Evolutionary conservation across 768 basidiomycete genomes (phyloP).

Genomic region (Termitomyces sp.): DNA sequence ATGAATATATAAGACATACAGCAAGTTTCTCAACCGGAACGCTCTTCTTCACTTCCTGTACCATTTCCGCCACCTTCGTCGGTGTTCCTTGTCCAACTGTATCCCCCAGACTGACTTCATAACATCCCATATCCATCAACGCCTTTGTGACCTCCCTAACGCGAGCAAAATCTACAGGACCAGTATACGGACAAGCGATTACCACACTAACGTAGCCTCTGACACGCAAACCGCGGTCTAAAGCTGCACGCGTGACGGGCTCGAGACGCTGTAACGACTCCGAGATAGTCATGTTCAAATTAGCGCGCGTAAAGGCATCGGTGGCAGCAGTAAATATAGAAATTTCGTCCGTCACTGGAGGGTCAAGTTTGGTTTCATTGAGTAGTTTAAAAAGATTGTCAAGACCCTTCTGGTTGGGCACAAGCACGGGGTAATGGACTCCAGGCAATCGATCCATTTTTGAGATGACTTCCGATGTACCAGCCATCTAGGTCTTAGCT

Average conservation of each 20-base stretch:
- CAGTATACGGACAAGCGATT: slow-evolving; percentile 84
- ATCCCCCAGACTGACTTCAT: slow-evolving; percentile 89
- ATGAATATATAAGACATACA: slow-evolving; percentile 29
- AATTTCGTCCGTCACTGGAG: slow-evolving; percentile 72
- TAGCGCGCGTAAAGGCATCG: slow-evolving; percentile 80
- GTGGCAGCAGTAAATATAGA: slow-evolving; percentile 88
- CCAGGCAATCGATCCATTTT: slow-evolving; percentile 45
- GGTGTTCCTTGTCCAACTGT: slow-evolving; percentile 88
- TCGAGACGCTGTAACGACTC: slow-evolving; percentile 65
- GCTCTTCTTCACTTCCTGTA: slow-evolving; percentile 62
- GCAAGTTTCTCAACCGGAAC: slow-evolving; percentile 69
- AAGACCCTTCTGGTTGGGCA: slow-evolving; percentile 78
- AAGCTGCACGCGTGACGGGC: slow-evolving; percentile 57
- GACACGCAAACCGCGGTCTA: slow-evolving; percentile 59
- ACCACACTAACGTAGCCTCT: slow-evolving; percentile 85
- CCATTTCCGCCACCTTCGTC: slow-evolving; percentile 54
- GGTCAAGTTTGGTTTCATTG: slow-evolving; percentile 25
- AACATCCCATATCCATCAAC: slow-evolving; percentile 87
- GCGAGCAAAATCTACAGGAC: slow-evolving; percentile 54
- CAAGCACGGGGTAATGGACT: slow-evolving; percentile 72
- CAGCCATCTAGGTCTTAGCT: slow-evolving; percentile 64
- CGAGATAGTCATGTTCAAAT: slow-evolving; percentile 70
- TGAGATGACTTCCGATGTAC: slow-evolving; percentile 70
- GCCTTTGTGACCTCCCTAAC: slow-evolving; percentile 70
- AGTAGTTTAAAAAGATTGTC: slow-evolving; percentile 63